Percentiles rank a stretch among this genome's conserved stretches.
Evolutionary conservation across 2,329 filamentous ascomycete species (phyloP).

Genomic region (Cryphonectria japonica): DNA sequence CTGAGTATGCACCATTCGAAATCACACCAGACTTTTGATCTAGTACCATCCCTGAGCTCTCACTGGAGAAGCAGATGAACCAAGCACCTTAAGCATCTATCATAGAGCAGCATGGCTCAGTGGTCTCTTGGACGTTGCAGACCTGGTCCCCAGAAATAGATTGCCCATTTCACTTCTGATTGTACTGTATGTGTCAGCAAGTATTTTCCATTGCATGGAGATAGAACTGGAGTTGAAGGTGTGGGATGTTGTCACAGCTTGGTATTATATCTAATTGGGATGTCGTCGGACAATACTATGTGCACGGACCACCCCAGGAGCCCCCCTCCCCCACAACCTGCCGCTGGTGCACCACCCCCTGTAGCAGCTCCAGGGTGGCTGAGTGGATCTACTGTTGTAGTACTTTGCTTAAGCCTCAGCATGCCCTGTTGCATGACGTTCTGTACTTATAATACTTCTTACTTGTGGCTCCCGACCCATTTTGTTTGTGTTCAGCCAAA

Average conservation of each 20-base stretch:
- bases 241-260: not conserved
- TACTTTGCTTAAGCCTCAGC: not conserved
- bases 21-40: not conserved
- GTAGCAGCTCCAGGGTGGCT: not conserved
- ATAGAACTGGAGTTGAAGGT: not conserved
- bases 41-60: not conserved
- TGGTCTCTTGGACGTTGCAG: not conserved
- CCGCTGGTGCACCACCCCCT: not conserved
- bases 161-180: not conserved
- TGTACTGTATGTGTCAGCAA: not conserved
- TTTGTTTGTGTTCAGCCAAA: not conserved
- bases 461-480: not conserved
- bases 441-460: not conserved
- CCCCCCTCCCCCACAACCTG: not conserved
- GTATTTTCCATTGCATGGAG: not conserved
- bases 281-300: conserved; percentile 8
- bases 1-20: not conserved
- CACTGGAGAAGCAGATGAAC: not conserved
- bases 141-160: not conserved
- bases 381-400: not conserved
- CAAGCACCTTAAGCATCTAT: no score
- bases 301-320: conserved; percentile 2
- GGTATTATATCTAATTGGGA: not conserved
- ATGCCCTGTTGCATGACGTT: conserved; percentile 3
- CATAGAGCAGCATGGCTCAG: not conserved